These are phyloP conservation scores for Graphilbum sp. DNA, from an alignment of 2,329 filamentous ascomycete species.

Conservation along the genomic window DNA sequence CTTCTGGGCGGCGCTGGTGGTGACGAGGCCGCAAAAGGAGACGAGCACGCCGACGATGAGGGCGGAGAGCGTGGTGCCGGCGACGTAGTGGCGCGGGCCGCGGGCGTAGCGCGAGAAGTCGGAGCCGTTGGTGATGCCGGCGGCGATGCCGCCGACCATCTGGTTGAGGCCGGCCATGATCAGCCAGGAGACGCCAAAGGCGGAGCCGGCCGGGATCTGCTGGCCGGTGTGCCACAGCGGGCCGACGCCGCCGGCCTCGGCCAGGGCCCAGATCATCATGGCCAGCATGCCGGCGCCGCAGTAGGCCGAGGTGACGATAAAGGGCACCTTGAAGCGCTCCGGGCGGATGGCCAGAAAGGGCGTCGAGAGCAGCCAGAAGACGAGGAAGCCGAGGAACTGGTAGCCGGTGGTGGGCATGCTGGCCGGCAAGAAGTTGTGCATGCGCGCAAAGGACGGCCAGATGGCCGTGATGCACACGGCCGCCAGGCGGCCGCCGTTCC, in stretches of 20 bases:
- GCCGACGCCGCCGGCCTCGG: conserved; percentile 57
- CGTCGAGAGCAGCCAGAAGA: conserved; percentile 33
- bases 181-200: not conserved
- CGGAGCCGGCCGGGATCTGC: not conserved
- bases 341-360: conserved; percentile 33
- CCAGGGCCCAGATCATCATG: not conserved
- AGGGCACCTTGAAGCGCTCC: conserved; percentile 23
- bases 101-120: conserved; percentile 23
- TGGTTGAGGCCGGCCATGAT: conserved; percentile 18
- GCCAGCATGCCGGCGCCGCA: conserved; percentile 1
- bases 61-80: conserved; percentile 16
- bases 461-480: conserved; percentile 20
- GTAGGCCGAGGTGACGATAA: conserved; percentile 25
- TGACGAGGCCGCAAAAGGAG: conserved; percentile 19
- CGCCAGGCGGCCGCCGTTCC: conserved; percentile 20
- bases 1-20: conserved; percentile 24
- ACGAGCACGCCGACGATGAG: conserved; percentile 19
- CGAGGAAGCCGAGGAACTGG: conserved; percentile 32
- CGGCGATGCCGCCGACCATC: conserved; percentile 7
- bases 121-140: conserved; percentile 30
- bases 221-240: conserved; percentile 27
- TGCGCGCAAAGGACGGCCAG: conserved; percentile 23
- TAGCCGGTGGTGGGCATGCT: conserved; percentile 29
- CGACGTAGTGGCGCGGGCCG: conserved; percentile 20
- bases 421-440: conserved; percentile 23